A percentile compares a stretch with the other conserved stretches of the same genome.
Evolutionary conservation across 805 yeast genomes (phyloP).

Genomic region (Candida vaughaniae): DNA sequence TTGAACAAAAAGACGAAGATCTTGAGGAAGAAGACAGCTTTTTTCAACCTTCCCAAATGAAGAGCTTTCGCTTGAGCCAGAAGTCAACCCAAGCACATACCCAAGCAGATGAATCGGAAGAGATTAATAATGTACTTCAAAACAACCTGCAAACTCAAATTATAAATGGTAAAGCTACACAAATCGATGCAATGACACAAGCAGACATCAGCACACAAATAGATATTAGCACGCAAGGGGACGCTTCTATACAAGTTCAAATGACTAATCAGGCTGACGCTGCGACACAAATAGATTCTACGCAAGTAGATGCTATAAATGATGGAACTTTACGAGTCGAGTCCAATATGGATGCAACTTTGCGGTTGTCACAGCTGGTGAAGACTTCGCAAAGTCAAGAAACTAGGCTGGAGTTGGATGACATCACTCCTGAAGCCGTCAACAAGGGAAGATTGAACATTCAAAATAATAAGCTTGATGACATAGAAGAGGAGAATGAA

Average conservation of each 20-base stretch:
- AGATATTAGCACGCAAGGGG: constrained; percentile 1
- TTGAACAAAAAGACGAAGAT: background rate
- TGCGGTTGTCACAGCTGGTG: too few relatives aligned
- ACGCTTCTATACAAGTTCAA: too few relatives aligned
- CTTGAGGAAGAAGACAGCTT: constrained; percentile 1
- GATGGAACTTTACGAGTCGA: too few relatives aligned
- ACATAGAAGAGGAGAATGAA: constrained; percentile 20
- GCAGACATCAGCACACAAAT: constrained; percentile 4
- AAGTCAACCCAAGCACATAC: background rate
- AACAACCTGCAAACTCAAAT: background rate
- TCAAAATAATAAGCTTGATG: constrained; percentile 13
- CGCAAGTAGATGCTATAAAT: constrained; percentile 3
- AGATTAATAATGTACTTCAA: too few relatives aligned
- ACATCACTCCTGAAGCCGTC: constrained; percentile 24
- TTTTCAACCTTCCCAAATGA: constrained; percentile 3
- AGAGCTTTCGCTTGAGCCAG: background rate
- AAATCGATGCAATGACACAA: constrained; percentile 2
- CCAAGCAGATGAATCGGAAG: too few relatives aligned
- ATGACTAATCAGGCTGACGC: constrained; percentile 4
- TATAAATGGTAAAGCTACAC: too few relatives aligned
- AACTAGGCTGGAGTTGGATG: constrained; percentile 24
- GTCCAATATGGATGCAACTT: too few relatives aligned
- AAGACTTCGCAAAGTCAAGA: constrained; percentile 1
- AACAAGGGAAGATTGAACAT: constrained; percentile 23
- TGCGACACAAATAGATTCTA: constrained; percentile 1